Evolutionary conservation across 2,329 filamentous ascomycete genomes (phyloP), one percentile per base, ranked within the genome.

Genomic region (Ophiostoma tasmaniense): DNA sequence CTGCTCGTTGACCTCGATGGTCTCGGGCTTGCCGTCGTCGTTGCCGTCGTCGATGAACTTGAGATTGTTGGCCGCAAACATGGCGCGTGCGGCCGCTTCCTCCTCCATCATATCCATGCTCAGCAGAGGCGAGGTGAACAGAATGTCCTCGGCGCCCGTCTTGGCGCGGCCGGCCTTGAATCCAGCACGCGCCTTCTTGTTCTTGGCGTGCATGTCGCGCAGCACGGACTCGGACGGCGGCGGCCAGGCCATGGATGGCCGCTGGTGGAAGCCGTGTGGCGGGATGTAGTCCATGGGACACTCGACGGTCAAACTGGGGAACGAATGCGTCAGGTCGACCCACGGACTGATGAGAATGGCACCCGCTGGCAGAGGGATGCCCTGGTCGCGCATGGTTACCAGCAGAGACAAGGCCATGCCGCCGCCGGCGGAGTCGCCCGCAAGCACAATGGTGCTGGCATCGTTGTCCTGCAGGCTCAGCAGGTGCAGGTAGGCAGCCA

Each of bases 281-380:
- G 95, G 95, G 42, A 99, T 94, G 74, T 97, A 98, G 76, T 99
- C 95, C 66, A 92, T 79, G 0, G 87, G 85, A 66, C 86, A 88
- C 55, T 92, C 87, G 5, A 83, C 85, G 1, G 87, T 85, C n/a
- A 97, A 85, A 73, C 93, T 97, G 0, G 95, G 95, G 72, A 98
- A 98, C 0, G 93, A 97, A 76, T 98, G 94, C 0, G 92, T 96
- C 67, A 98, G 80, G 76, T 99, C 95, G 10, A 94, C 93, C 95
- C 95, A 99, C 0, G 95, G 95, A 66, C 92, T 97, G 67, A 98
- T 91, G 55, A 98, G 82, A 62, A 98, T 89, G 4, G 90, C 93
- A 1, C 95, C 95, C 1, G 95, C 93, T 0, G 95, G 95, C 33
- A 97, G 78, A 6, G 94, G 90, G 17, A 97, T 81, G 0, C 89